Percentiles rank a stretch among this genome's conserved stretches.
phyloP scores from a whole-genome alignment of 176 grass and related monocot species.

The Tuctoria greenei region DNA sequence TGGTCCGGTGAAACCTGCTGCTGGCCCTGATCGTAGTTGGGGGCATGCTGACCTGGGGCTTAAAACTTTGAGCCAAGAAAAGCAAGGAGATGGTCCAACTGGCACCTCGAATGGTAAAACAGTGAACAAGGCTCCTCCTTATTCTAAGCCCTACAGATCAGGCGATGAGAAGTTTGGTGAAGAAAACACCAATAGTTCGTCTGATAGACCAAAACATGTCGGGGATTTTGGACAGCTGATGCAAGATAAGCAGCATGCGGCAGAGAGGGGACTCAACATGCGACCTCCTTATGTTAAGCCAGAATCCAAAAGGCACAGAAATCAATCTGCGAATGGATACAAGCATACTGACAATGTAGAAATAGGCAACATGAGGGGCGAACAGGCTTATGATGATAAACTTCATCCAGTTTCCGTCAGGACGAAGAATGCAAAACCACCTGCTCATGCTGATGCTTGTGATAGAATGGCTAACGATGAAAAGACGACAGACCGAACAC shows the following conservation, averaged over 20 bases:
- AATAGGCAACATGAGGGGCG: constrained; percentile 22
- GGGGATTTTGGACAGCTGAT: constrained; percentile 29
- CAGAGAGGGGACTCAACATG: constrained; percentile 48
- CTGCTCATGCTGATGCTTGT: constrained; percentile 18
- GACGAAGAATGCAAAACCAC: constrained; percentile 53
- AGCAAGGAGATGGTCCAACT: constrained; percentile 44
- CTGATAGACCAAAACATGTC: constrained; percentile 19
- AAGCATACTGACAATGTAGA: constrained; percentile 17
- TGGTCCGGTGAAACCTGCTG: neutral
- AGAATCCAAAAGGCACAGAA: constrained; percentile 20
- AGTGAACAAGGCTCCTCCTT: constrained; percentile 60
- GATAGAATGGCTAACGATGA: constrained; percentile 5
- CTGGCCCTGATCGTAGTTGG: constrained; percentile 33
- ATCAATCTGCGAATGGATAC: constrained; percentile 22
- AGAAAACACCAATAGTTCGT: constrained; percentile 31
- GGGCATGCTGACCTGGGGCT: constrained; percentile 45
- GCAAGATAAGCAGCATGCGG: constrained; percentile 40
- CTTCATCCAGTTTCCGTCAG: constrained; percentile 57
- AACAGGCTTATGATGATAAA: constrained; percentile 27
- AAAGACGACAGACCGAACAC: constrained; percentile 34
- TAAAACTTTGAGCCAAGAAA: constrained; percentile 43
- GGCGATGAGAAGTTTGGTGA: constrained; percentile 33
- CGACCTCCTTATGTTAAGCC: constrained; percentile 77
- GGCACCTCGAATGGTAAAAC: constrained; percentile 46
- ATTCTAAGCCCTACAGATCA: constrained; percentile 58